phyloP scores from a whole-genome alignment of 2,329 filamentous ascomycete genomes.

The Hymenoscyphus infarciens region DNA sequence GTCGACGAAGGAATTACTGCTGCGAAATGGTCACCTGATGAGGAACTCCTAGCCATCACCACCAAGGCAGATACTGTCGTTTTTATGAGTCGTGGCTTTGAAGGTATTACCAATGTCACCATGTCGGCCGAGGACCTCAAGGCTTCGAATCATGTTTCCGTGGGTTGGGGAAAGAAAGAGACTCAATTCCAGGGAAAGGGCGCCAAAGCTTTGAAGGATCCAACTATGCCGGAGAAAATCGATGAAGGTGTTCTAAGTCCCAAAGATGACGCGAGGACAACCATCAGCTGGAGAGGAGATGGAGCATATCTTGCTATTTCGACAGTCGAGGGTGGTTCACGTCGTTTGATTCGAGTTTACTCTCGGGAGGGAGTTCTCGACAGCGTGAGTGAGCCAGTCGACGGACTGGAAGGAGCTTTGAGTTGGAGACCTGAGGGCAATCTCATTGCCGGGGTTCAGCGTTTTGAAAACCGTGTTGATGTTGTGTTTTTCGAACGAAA shows the following conservation, averaged over 20 bases:
- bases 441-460: constrained; percentile 80
- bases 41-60: constrained; percentile 80
- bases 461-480: constrained; percentile 64
- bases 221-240: constrained; percentile 88
- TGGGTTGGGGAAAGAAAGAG: constrained; percentile 97
- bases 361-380: constrained; percentile 87
- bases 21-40: constrained; percentile 91
- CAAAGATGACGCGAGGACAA: constrained; percentile 67
- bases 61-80: constrained; percentile 77
- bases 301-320: constrained; percentile 88
- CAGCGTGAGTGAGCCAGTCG: constrained; percentile 90
- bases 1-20: constrained; percentile 89
- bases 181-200: constrained; percentile 95
- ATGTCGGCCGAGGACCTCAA: constrained; percentile 75
- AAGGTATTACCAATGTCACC: constrained; percentile 71
- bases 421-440: constrained; percentile 94
- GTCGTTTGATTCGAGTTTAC: constrained; percentile 84
- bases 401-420: constrained; percentile 79
- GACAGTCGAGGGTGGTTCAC: constrained; percentile 62
- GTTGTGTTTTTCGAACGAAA: constrained; percentile 97
- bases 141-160: constrained; percentile 88
- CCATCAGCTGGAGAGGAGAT: constrained; percentile 91
- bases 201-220: constrained; percentile 81
- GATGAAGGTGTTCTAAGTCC: constrained; percentile 76
- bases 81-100: constrained; percentile 91